Evolutionary conservation across 768 basidiomycete species (phyloP), one percentile per base, ranked within the genome.

Genomic region (Symmetrospora coprosmae): DNA sequence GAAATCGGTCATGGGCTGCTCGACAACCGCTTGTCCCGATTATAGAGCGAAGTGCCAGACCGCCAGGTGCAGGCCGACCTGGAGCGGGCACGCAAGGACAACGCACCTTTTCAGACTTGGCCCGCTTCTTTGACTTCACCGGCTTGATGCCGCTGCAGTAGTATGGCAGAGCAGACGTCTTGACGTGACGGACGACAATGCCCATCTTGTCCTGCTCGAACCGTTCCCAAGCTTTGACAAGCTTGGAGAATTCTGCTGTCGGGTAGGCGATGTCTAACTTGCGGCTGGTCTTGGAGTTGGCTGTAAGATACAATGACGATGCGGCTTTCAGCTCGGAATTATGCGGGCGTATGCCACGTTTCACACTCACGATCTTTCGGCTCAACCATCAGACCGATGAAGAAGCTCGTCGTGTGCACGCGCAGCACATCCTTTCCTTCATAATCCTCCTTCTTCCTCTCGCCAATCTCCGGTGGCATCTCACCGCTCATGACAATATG

Each of bases 351-450:
- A n/a, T n/a, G n/a, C n/a, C n/a, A n/a, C n/a, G n/a, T n/a, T n/a
- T n/a, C n/a, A n/a, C 50, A 49, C 63, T 66, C 75, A 94, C 91
- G 79, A 74, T 82, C 85, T 75, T 84, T 91, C 58, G 87, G 85
- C 72, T 89, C 85, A 64, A 99, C 86, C 41, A 82, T 80, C 58
- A 99, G 79, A 19, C 94, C 94, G 65, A 99, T 89, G 70, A 92
- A 99, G 74, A 94, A 97, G 1, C 86, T 88, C n/a, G 90, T 90
- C n/a, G 89, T 86, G 71, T 85, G 80, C 8, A 96, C 86, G n/a
- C 81, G 77, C 9, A 64, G 56, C 3, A 64, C 64, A 38, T 61
- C 30, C 63, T 65, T 9, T 66, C 78, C 82, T 71, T 83, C 82
- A 34, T 82, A 80, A 59, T 88, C 86, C 74, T 85, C 82, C 67